Percentiles rank a stretch among this genome's conserved stretches.
Evolutionary conservation across 2,329 filamentous ascomycete genomes (phyloP).

Genomic region (Cladophialophora immunda): DNA sequence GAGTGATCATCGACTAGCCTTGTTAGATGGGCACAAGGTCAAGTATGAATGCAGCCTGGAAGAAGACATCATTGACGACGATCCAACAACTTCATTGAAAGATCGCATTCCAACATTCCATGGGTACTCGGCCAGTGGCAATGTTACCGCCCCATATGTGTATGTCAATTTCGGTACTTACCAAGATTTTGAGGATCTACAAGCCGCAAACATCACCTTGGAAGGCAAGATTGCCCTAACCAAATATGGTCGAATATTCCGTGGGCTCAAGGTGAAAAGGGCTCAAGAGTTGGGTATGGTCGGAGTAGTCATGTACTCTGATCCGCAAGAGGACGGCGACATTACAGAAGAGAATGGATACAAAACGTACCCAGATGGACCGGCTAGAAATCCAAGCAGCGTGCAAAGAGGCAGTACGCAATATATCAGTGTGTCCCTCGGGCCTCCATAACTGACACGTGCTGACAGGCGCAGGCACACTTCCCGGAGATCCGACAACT

Average conservation of each 20-base stretch:
- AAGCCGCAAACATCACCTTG: conserved; percentile 76
- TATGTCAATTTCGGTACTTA: conserved; percentile 93
- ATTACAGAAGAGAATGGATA: conserved; percentile 83
- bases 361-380: conserved; percentile 81
- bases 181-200: conserved; percentile 82
- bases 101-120: conserved; percentile 89
- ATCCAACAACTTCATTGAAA: conserved; percentile 76
- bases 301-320: conserved; percentile 83
- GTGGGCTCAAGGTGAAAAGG: conserved; percentile 90
- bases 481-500: conserved; percentile 82
- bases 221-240: conserved; percentile 86
- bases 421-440: conserved; percentile 71
- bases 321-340: conserved; percentile 87
- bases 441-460: conserved; percentile 18
- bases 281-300: conserved; percentile 91
- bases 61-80: conserved; percentile 85
- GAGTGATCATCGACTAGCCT: conserved; percentile 71
- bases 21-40: conserved; percentile 68
- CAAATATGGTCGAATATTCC: conserved; percentile 86
- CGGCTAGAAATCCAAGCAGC: conserved; percentile 84
- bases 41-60: conserved; percentile 81
- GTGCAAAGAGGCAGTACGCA: conserved; percentile 90
- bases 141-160: conserved; percentile 86
- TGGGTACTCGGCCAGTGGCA: conserved; percentile 90
- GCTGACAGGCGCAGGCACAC: conserved; percentile 56